phyloP scores from a whole-genome alignment of 2,329 filamentous ascomycete species.

The Pseudogymnoascus sp. region DNA sequence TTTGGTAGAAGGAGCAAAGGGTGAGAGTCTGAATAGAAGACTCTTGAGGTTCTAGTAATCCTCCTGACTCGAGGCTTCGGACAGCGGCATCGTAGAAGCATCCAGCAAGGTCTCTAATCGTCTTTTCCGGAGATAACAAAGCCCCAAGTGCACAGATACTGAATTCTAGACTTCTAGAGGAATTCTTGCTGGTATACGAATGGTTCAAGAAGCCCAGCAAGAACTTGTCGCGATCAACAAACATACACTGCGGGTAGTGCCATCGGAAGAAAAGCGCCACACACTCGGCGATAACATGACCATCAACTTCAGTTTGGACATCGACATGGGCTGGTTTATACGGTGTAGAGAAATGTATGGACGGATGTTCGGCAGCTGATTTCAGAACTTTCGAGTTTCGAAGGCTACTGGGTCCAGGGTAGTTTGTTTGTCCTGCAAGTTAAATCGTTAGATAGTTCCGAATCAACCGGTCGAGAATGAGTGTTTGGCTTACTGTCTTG shows the following conservation, averaged over 20 bases:
- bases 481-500: not conserved
- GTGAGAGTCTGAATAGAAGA: conserved; percentile 15
- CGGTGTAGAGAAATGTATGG: not conserved
- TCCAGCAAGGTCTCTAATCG: conserved; percentile 10
- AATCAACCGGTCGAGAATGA: not conserved
- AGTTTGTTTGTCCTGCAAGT: not conserved
- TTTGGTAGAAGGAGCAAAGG: conserved; percentile 16
- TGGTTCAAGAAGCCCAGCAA: conserved; percentile 14
- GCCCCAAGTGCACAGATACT: conserved; percentile 16
- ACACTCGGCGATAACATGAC: conserved; percentile 13
- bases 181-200: conserved; percentile 11
- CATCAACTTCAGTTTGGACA: not conserved
- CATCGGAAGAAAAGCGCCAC: conserved; percentile 18
- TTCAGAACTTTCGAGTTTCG: not conserved
- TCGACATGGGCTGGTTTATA: not conserved
- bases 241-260: conserved; percentile 17
- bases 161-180: conserved; percentile 14
- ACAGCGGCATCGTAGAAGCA: conserved; percentile 11
- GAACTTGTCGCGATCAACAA: conserved; percentile 19
- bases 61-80: conserved; percentile 8
- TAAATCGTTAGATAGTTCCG: not conserved
- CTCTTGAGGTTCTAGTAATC: conserved; percentile 8
- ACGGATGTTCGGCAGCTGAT: not conserved
- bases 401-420: not conserved
- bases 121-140: conserved; percentile 13